phyloP scores from a whole-genome alignment of 2,329 filamentous ascomycete species.

The Diplodia corticola region DNA sequence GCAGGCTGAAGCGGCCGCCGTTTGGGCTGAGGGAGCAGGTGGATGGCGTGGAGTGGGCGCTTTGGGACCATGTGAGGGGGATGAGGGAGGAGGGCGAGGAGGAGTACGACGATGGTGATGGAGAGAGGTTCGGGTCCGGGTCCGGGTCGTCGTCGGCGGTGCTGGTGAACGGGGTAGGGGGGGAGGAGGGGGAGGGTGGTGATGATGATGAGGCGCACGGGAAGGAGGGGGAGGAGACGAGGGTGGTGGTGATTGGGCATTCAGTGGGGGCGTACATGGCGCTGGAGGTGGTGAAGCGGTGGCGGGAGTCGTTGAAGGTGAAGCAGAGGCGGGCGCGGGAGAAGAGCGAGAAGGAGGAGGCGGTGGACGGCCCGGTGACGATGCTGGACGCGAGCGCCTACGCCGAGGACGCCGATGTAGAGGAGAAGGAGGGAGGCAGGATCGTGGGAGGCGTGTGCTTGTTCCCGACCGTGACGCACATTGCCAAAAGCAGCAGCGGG shows the following conservation, averaged over 20 bases:
- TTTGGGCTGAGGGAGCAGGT: constrained; percentile 55
- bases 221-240: constrained; percentile 8
- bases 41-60: constrained; percentile 45
- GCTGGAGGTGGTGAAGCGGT: constrained; percentile 43
- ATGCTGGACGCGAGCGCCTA: neutral
- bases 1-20: constrained; percentile 29
- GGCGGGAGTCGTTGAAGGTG: constrained; percentile 30
- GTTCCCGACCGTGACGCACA: constrained; percentile 51
- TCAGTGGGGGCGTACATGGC: constrained; percentile 50
- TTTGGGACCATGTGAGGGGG: constrained; percentile 43
- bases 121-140: constrained; percentile 45
- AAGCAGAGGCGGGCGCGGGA: constrained; percentile 5
- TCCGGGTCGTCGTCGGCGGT: constrained; percentile 37
- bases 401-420: neutral
- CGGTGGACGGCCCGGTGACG: neutral
- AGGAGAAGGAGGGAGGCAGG: neutral
- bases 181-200: constrained; percentile 23
- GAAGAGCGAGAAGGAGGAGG: constrained; percentile 27
- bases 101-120: constrained; percentile 1
- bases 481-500: constrained; percentile 47
- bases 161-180: constrained; percentile 24
- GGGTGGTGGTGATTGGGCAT: constrained; percentile 47
- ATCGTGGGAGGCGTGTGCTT: constrained; percentile 37
- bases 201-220: too few species aligned
- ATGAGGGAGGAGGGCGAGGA: constrained; percentile 6